A percentile compares a stretch with the other conserved stretches of the same genome.
Evolutionary conservation across 306 rosid species (phyloP).

Genomic region (Gleditsia sinensis): DNA sequence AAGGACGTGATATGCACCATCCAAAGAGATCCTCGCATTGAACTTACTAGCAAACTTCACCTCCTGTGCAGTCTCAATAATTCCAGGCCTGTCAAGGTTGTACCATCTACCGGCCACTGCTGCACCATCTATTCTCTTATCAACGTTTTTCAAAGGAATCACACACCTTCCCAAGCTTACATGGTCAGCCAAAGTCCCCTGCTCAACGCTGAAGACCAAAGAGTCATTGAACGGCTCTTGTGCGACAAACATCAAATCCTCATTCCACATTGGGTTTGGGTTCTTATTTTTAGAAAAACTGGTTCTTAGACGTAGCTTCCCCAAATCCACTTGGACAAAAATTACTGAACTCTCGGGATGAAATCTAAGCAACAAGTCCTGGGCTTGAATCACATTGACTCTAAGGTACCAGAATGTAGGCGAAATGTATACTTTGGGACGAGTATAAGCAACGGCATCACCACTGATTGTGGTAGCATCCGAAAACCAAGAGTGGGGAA

Average conservation of each 20-base stretch:
- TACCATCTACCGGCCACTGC: conserved; percentile 8
- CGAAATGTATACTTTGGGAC: conserved; percentile 48
- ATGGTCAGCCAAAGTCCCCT: conserved; percentile 27
- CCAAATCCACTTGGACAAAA: conserved; percentile 46
- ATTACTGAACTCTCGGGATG: conserved; percentile 26
- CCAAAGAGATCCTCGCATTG: conserved; percentile 49
- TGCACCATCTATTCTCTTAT: conserved; percentile 20
- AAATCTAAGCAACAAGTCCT: conserved; percentile 34
- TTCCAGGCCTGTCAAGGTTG: conserved; percentile 14
- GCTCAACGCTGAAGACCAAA: conserved; percentile 34
- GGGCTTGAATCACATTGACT: conserved; percentile 55
- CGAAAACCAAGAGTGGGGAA: conserved; percentile 45
- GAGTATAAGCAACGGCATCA: conserved; percentile 22
- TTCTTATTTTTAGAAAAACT: conserved; percentile 30
- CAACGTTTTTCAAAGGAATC: conserved; percentile 34
- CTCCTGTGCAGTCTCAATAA: neutral
- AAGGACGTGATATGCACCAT: conserved; percentile 56
- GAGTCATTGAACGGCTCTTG: conserved; percentile 48
- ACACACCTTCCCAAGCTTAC: conserved; percentile 34
- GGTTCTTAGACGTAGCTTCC: conserved; percentile 37
- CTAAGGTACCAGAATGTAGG: conserved; percentile 60
- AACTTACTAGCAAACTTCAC: conserved; percentile 52
- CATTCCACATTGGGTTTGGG: conserved; percentile 47
- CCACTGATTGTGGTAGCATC: conserved; percentile 22
- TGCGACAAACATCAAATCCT: conserved; percentile 59